phyloP scores from a whole-genome alignment of 1,284 basidiomycete genomes.

The Ceratobasidium theobromae region DNA sequence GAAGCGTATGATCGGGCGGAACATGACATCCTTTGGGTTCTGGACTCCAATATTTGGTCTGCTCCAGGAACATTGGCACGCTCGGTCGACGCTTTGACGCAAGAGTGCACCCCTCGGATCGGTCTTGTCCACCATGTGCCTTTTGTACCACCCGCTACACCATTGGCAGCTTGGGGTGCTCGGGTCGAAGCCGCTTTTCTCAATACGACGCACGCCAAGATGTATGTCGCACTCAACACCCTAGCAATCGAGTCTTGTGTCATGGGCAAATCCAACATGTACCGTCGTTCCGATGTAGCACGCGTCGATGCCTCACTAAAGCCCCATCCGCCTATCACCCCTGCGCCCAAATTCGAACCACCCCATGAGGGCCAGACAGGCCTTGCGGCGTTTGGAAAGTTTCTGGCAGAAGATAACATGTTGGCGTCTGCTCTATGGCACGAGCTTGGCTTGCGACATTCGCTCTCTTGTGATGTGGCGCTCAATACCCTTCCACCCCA shows the following conservation, averaged over 20 bases:
- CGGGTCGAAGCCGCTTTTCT: slow-evolving; percentile 91
- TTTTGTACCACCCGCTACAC: slow-evolving; percentile 70
- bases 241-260: slow-evolving; percentile 91
- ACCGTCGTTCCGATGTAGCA: slow-evolving; percentile 85
- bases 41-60: slow-evolving; percentile 90
- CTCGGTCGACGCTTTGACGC: slow-evolving; percentile 73
- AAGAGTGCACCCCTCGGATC: slow-evolving; percentile 45
- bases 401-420: slow-evolving; percentile 95
- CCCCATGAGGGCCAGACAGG: slow-evolving; percentile 51
- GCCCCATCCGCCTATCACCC: slow-evolving; percentile 46
- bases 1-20: slow-evolving; percentile 77
- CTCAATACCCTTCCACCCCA: slow-evolving; percentile 79
- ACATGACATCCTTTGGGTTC: slow-evolving; percentile 93
- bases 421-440: slow-evolving; percentile 89
- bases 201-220: slow-evolving; percentile 97
- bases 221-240: slow-evolving; percentile 96
- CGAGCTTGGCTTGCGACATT: slow-evolving; percentile 81
- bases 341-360: slow-evolving; percentile 40
- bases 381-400: slow-evolving; percentile 77
- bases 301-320: slow-evolving; percentile 40
- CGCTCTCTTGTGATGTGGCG: slow-evolving; percentile 84
- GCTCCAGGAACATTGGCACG: slow-evolving; percentile 80
- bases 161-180: slow-evolving; percentile 61
- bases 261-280: slow-evolving; percentile 95
- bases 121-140: slow-evolving; percentile 97